Base-by-base conservation (phyloP, 2,329 filamentous ascomycete genomes). In the Fusarium mexicanum region DNA sequence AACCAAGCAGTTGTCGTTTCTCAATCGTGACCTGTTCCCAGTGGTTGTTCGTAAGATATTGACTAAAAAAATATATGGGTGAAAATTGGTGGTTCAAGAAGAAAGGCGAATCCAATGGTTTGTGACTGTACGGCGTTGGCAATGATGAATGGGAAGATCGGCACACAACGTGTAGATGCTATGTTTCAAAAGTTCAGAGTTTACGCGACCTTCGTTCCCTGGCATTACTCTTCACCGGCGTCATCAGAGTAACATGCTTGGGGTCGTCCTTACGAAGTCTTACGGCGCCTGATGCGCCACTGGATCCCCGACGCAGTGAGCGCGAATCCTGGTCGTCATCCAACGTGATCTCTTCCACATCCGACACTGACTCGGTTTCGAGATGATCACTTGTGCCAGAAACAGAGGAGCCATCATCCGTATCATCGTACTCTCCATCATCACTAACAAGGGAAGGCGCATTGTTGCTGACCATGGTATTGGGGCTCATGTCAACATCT, bases 401-500 rank as follows among this genome's bases (percentile, higher is more conserved):
- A 48, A 87, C 85, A 8, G 87, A 87, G 8, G 90, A 92, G 51
- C 86, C 88, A 67, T 90, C 90, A 64, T 92, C 90, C 4, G 91
- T 93, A 63, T 92, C 91, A 75, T 93, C 92, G 77, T 93, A 94
- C 79, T 94, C 93, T 76, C 92, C 92, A 79, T 94, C 92, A 81
- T 95, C 93, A 82, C 92, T 94, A 79, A 95, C 92, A 55, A 95
- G 87, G 76, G 92, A 94, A 29, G 93, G 93, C 14, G 93, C 92
- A 74, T 93, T 93, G 81, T 94, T 94, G 80, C 92, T 93, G 58
- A 91, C 87, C 50, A 91, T 83, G 1, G 91, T 92, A 76, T 91
- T 90, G 10, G 92, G 92, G 77, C 91, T 94, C 65, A 93, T 82
- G 61, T 93, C 90, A 53, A 86, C 85, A 62, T 91, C 89, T 38